Base-by-base conservation (phyloP, 2,329 filamentous ascomycete species). In the Alternaria longipes region DNA sequence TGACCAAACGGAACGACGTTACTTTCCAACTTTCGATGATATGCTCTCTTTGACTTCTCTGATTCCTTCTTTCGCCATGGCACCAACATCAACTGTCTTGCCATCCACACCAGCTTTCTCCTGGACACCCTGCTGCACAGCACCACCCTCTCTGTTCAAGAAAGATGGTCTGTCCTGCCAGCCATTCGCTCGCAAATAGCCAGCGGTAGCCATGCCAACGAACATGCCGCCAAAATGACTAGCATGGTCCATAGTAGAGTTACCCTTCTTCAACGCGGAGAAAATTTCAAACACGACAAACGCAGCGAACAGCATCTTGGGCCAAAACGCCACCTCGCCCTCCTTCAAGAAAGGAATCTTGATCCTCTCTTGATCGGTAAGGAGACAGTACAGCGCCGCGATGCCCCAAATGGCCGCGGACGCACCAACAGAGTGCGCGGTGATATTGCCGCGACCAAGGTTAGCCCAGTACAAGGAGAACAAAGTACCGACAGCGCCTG, bases 151-250 rank as follows among this genome's bases (percentile, higher is more conserved):
- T 59, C 54, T 50, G 20, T 50, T 14, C 32, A 50, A 34, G 18
- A 50, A 50, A 4, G 30, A 16, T 8, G 20, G 65, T 59, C 60
- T 60, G 56, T 70, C 65, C 46, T 70, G 58, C 16, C 64, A 75
- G 4, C 74, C 75, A 8, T 59, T 70, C 3, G 60, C 69, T 16
- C 68, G 58, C 65, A 78, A n/a, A 45, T 69, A 74, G 2, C 71
- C 72, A 18, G 73, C 77, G 0, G 70, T 69, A 5, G 52, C 52
- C 2, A 71, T 62, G 0, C 77, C 77, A 0, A 71, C 68, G 5
- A 66, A 14, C 58, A 77, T 71, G 9, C 77, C 77, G 0, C 76
- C 77, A 61, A 79, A 73, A 72, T 79, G 77, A 62, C 73, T 75
- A 1, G 74, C 75, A 67, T 79, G 75, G 42, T 79, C 77, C 66